phyloP scores from a whole-genome alignment of 2,329 filamentous ascomycete species.

The Chrysosporium keratinophilum region DNA sequence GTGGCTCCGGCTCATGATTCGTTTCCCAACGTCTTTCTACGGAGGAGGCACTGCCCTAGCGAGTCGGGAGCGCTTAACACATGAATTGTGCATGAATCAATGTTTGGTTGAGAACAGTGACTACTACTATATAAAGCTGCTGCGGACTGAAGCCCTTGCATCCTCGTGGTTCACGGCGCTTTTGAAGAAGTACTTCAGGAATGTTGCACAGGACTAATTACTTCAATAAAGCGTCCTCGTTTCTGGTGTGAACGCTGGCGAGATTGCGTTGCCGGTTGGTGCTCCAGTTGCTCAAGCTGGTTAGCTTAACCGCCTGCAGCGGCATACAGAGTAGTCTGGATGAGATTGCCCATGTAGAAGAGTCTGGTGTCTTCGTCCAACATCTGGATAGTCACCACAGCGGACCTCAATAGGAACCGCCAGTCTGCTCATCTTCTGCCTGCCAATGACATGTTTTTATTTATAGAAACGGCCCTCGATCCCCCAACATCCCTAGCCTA shows the following conservation, averaged over 20 bases:
- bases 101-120: not conserved
- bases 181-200: too few species aligned
- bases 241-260: too few species aligned
- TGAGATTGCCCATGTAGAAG: too few species aligned
- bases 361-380: not conserved
- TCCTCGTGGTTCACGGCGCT: too few species aligned
- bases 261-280: too few species aligned
- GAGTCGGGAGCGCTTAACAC: not conserved
- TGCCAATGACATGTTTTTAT: slow-evolving; percentile 4
- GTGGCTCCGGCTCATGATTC: not conserved
- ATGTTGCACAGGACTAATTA: too few species aligned
- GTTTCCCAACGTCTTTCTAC: not conserved
- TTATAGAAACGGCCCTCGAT: not conserved
- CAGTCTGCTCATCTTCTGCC: not conserved
- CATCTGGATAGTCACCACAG: not conserved
- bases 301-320: too few species aligned
- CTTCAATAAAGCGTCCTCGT: too few species aligned
- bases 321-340: too few species aligned
- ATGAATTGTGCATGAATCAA: not conserved
- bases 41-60: not conserved
- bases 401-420: not conserved
- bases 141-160: too few species aligned
- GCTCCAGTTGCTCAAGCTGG: too few species aligned
- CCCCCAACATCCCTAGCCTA: not conserved
- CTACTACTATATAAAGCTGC: too few species aligned